Evolutionary conservation across 805 yeast genomes (phyloP).

Genomic region (Schwanniomyces pseudopolymorphus): DNA sequence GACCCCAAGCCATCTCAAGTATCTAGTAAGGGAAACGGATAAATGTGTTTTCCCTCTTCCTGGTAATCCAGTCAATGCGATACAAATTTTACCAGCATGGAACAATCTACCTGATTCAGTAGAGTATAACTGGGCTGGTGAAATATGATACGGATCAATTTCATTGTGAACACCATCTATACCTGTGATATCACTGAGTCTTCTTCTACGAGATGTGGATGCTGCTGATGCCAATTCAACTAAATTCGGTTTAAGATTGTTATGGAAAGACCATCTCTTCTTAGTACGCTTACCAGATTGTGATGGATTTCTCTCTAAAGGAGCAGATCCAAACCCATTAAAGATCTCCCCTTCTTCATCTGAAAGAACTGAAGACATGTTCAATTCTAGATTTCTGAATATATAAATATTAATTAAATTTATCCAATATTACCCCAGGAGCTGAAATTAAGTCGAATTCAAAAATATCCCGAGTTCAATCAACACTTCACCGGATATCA

Average conservation of each 20-base stretch:
- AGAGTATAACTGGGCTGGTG: slow-evolving; percentile 91
- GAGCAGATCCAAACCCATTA: slow-evolving; percentile 39
- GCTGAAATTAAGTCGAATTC: background rate
- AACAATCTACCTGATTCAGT: slow-evolving; percentile 90
- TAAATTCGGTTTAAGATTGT: slow-evolving; percentile 35
- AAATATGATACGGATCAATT: slow-evolving; percentile 60
- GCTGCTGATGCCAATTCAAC: slow-evolving; percentile 31
- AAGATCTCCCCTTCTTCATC: slow-evolving; percentile 32
- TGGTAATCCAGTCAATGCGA: slow-evolving; percentile 88
- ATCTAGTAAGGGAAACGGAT: slow-evolving; percentile 87
- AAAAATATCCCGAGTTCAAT: background rate
- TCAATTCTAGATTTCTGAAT: background rate
- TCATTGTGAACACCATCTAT: slow-evolving; percentile 65
- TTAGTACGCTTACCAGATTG: slow-evolving; percentile 33
- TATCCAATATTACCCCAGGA: background rate
- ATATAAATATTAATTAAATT: background rate
- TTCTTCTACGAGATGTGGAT: slow-evolving; percentile 27
- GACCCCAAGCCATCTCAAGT: slow-evolving; percentile 95
- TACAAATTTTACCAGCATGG: slow-evolving; percentile 92
- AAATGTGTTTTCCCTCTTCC: slow-evolving; percentile 95
- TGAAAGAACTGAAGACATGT: slow-evolving; percentile 16
- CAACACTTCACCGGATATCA: background rate
- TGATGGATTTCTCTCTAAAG: slow-evolving; percentile 25
- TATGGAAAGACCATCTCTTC: slow-evolving; percentile 45
- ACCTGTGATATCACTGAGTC: slow-evolving; percentile 41